A percentile compares a stretch with the other conserved stretches of the same genome.
Evolutionary conservation across 1,284 basidiomycete genomes (phyloP).

Genomic region (Sanghuangporus weigelae): DNA sequence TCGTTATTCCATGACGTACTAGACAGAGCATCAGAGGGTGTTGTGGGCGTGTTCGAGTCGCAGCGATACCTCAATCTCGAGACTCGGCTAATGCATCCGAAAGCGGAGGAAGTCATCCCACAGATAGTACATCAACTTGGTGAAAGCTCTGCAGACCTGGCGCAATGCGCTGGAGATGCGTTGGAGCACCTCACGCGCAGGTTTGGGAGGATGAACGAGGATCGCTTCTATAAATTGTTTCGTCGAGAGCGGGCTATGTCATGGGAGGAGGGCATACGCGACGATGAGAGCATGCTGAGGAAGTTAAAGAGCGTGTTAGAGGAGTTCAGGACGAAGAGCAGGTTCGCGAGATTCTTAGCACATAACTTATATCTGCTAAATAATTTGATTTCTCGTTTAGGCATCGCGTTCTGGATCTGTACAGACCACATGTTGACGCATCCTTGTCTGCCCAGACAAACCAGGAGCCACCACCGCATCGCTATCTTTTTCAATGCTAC

Average conservation of each 20-base stretch:
- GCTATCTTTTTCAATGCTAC: conserved; percentile 62
- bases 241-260: conserved; percentile 33
- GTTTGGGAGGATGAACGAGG: conserved; percentile 39
- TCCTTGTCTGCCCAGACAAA: conserved; percentile 29
- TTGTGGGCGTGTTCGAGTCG: conserved; percentile 79
- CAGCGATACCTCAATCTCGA: conserved; percentile 78
- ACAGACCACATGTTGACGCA: conserved; percentile 55
- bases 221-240: conserved; percentile 56
- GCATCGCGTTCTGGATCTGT: conserved; percentile 65
- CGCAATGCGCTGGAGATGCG: conserved; percentile 42
- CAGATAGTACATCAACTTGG: conserved; percentile 50
- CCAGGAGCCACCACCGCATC: conserved; percentile 48
- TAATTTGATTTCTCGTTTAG: conserved; percentile 34
- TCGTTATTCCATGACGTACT: conserved; percentile 10
- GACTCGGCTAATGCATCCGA: conserved; percentile 44
- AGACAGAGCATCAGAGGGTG: conserved; percentile 36
- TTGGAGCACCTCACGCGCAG: conserved; percentile 47
- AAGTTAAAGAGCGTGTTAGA: neutral
- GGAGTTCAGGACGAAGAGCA: conserved; percentile 11
- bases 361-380: neutral
- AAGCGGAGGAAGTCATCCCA: conserved; percentile 45
- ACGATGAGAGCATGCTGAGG: conserved; percentile 1
- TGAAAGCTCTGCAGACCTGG: conserved; percentile 51
- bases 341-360: conserved; percentile 27
- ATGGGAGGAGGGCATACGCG: conserved; percentile 11